Base-by-base conservation (phyloP, 495 filamentous ascomycete genomes). In the Lichenothelia convexa region DNA sequence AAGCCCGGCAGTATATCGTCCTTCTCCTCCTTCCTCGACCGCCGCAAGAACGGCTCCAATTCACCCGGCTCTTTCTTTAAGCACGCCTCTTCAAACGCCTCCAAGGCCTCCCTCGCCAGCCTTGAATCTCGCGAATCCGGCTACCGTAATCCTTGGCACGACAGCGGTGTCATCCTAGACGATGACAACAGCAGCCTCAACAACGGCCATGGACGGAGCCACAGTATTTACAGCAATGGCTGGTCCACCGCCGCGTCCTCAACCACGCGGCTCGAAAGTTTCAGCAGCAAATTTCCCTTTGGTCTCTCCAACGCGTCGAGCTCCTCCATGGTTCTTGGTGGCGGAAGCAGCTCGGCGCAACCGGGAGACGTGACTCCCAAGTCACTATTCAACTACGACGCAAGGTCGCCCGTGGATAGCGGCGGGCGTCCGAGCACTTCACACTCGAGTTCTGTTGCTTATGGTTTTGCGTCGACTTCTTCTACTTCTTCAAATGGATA, bases 101-200 rank as follows among this genome's bases (percentile, higher is more conserved):
- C 85, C 36, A 91, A 89, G 59, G 83, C 85, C 27, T 94, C 86
- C 18, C 71, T 94, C 34, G 79, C 86, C 42, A 89, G 81, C 40
- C 82, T 93, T 61, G 86, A 94, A 51, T 91, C 83, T 17, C 80
- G 80, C 23, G 75, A 82, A 51, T 89, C 80, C 56, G 80, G 82
- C 50, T 89, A 91, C 56, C 80, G 85, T 51, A 92, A 93, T 57
- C 85, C 84, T 44, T 94, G 86, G 86, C 92, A 93, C 53, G 86
- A 94, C 58, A 86, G 79, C 45, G 86, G 83, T 40, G 79, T 94
- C 50, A 92, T 92, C 51, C 76, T 94, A 45, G 63, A 80, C 41
- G 83, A 93, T 49, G 83, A 92, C 33, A 81, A 86, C 39, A 55
- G 64, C 47, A 70, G 73, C 49, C 70, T 22, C 23, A 26, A 29